Evolutionary conservation across 192 early-diverging fungal species (phyloP), one percentile per base, ranked within the genome.

Genomic region (Entomortierella parvispora): DNA sequence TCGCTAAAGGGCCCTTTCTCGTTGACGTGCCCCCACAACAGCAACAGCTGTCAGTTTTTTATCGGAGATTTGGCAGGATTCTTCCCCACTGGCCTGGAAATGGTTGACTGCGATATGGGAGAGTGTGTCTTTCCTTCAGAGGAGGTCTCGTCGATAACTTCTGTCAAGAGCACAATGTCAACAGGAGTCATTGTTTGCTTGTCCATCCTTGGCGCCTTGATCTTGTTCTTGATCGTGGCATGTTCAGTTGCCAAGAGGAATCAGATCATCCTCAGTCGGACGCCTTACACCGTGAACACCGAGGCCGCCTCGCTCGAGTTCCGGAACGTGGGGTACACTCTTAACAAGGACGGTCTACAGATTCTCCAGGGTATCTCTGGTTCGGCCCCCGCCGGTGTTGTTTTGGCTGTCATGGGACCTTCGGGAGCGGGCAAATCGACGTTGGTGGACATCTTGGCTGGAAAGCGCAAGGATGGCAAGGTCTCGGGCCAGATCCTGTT

Each of bases 341-440:
- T 78, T 29, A 68, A 68, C 62, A 84, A 81, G 74, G 79, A 71
- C 32, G 90, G 87, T n/a, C 81, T 87, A 51, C 31, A 75, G 33
- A 83, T 97, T 48, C 82, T 97, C 18, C 67, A 88, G 42, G 80
- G 82, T 7, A 88, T 96, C 28, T 88, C 85, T 2, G 96, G 95
- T n/a, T 82, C 86, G 33, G 88, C 92, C 23, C 79, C 84, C 28
- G 84, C 93, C 3, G 93, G 92, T 31, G 87, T 92, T 31, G 79
- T 95, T 56, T 85, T 93, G 62, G 95, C 93, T 2, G 90, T 99
- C 20, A 97, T 97, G 89, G 97, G 96, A 0, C 94, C 94, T 3
- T 92, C 90, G 29, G 96, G 96, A 15, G 93, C 95, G 9, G 97
- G 96, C 40, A 97, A 96, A 82, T 91, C 94, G 9, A 95, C 92